Base-by-base conservation (phyloP, 208 protist species). In the Leishmania braziliensis region DNA sequence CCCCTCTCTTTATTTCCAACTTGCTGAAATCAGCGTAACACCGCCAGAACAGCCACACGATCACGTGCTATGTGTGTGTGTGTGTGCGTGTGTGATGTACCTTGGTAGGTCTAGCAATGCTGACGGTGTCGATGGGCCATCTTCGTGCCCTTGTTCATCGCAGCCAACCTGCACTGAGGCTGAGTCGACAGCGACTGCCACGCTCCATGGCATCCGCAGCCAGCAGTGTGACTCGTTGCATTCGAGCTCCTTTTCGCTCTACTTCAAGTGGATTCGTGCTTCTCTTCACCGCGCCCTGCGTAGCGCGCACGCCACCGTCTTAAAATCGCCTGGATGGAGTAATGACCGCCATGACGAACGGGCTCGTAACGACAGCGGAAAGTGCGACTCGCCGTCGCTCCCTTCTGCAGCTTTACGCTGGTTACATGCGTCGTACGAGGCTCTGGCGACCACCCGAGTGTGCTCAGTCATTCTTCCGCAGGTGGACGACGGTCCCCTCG, bases 401-500 rank as follows among this genome's bases (percentile, higher is more conserved):
- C 36, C 74, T 18, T 43, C 8, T 48, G 29, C 26, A 3, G 51
- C 36, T 2, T 33, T 39, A 10, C 53, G 29, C 16, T 54, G 48
- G 62, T 1, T 74, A 12, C n/a, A 76, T 20, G 12, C 56, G 14
- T 54, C 20, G 60, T 82, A 86, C 82, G 60, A 56, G 6, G 62
- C 71, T 18, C 78, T 86, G 36, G 39, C 74, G 20, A 86, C 82
- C 10, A 86, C 82, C 6, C 82, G 78, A 43, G 53, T 71, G 36
- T 81, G 80, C 60, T 10, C 84, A 20, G 69, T 71, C 66, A 69
- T 77, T 80, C 78, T 84, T 23, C 79, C 70, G 0, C 68, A 70
- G 12, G 68, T 73, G 8, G 33, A 1, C 5, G 83, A 85, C 62
- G 83, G 82, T 46, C 70, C 82, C 1, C 69, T 89, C 23, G 82